phyloP scores from a whole-genome alignment of 1,139 yeast species.

The Scheffersomyces illinoinensis region DNA sequence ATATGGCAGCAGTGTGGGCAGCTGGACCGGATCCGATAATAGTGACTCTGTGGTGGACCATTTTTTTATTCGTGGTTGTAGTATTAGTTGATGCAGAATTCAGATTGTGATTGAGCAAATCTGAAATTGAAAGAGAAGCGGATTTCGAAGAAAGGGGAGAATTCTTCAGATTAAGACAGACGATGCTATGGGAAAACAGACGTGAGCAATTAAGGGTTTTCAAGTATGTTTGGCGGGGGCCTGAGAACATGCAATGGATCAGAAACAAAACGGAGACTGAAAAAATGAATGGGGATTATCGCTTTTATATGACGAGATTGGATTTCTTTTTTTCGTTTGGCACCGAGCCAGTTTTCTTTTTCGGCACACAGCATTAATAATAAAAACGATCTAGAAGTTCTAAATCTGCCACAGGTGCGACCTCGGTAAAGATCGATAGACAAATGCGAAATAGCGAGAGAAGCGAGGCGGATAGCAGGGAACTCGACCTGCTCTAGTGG shows the following conservation, averaged over 20 bases:
- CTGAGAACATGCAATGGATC: neutral
- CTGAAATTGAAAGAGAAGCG: neutral
- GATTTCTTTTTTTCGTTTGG: neutral
- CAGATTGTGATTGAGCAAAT: neutral
- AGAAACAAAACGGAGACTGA: neutral
- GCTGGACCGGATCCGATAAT: slow-evolving; percentile 99
- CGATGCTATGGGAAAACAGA: neutral
- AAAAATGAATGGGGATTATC: neutral
- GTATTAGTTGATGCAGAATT: neutral
- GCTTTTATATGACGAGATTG: neutral
- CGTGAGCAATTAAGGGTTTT: neutral
- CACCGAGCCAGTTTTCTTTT: neutral
- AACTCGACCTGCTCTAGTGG: neutral
- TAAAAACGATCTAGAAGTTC: neutral
- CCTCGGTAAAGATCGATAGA: neutral
- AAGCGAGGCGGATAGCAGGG: neutral
- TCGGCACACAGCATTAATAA: neutral
- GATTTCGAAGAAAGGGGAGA: neutral
- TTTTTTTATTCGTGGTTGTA: slow-evolving; percentile 30
- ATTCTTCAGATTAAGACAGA: neutral
- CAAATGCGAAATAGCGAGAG: neutral
- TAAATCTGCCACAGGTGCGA: neutral
- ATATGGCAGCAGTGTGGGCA: slow-evolving; percentile 98
- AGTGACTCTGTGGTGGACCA: slow-evolving; percentile 87
- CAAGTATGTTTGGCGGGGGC: neutral